These are phyloP conservation scores for Sporothrix schenckii DNA, from an alignment of 2,329 filamentous ascomycete genomes.

Conservation along the genomic window DNA sequence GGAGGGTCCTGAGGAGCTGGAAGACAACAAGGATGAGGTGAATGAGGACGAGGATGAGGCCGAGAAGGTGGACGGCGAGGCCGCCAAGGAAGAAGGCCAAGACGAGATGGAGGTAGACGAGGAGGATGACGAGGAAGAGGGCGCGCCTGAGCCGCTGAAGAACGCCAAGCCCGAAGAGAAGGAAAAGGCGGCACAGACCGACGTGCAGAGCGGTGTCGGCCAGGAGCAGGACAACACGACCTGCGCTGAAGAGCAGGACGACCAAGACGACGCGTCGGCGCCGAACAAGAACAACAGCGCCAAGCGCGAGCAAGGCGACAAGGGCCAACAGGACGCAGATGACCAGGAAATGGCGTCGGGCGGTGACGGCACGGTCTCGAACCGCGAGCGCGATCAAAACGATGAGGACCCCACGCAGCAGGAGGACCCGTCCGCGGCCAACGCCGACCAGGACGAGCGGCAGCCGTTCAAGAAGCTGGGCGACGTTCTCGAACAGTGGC, in stretches of 20 bases:
- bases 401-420: conserved; percentile 49
- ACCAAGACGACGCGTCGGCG: conserved; percentile 31
- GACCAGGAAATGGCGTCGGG: conserved; percentile 58
- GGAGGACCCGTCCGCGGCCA: conserved; percentile 44
- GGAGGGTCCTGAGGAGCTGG: conserved; percentile 44
- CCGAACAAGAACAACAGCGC: conserved; percentile 58
- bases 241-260: conserved; percentile 34
- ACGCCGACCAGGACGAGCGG: conserved; percentile 44
- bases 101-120: conserved; percentile 55
- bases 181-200: conserved; percentile 66
- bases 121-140: conserved; percentile 48
- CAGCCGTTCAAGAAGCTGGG: conserved; percentile 94
- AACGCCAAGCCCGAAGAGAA: conserved; percentile 58
- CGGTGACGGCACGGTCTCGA: conserved; percentile 62
- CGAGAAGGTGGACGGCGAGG: conserved; percentile 47
- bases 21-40: conserved; percentile 41
- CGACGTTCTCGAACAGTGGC: conserved; percentile 90
- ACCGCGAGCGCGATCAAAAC: conserved; percentile 44
- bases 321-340: conserved; percentile 66
- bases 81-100: conserved; percentile 44
- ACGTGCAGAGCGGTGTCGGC: conserved; percentile 66
- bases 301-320: conserved; percentile 67
- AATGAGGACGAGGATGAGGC: conserved; percentile 51
- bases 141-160: conserved; percentile 43
- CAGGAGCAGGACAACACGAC: conserved; percentile 64